A percentile compares a stretch with the other conserved stretches of the same genome.
phyloP scores from a whole-genome alignment of 2,329 filamentous ascomycete species.

The Hymenoscyphus scutula region DNA sequence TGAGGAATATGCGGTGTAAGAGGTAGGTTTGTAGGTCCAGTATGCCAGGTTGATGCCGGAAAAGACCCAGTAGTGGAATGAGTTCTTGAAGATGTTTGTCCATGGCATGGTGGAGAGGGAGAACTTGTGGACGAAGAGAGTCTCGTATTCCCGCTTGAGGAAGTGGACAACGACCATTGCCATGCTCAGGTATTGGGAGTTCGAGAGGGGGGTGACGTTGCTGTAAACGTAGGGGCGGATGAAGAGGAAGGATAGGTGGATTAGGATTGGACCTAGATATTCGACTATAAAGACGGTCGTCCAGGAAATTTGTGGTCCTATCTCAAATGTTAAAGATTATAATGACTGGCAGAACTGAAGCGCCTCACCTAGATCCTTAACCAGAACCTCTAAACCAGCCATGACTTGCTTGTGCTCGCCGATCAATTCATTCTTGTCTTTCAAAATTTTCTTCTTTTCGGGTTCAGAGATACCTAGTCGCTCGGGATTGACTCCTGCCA shows the following conservation, averaged over 20 bases:
- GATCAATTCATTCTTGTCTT: slow-evolving; percentile 57
- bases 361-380: slow-evolving; percentile 84
- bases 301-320: slow-evolving; percentile 88
- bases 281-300: slow-evolving; percentile 92
- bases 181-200: slow-evolving; percentile 72
- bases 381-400: slow-evolving; percentile 61
- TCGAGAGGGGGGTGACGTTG: slow-evolving; percentile 52
- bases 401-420: slow-evolving; percentile 48
- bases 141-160: slow-evolving; percentile 92
- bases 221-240: slow-evolving; percentile 71
- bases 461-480: slow-evolving; percentile 62
- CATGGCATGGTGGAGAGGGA: slow-evolving; percentile 91
- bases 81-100: slow-evolving; percentile 91
- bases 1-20: slow-evolving; percentile 54
- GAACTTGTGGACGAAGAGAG: slow-evolving; percentile 92
- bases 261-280: slow-evolving; percentile 86
- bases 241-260: slow-evolving; percentile 71
- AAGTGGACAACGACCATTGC: slow-evolving; percentile 79
- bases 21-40: slow-evolving; percentile 78
- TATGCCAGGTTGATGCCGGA: slow-evolving; percentile 78
- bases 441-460: slow-evolving; percentile 59
- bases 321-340: slow-evolving; percentile 24
- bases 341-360: background rate
- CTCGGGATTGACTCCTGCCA: slow-evolving; percentile 55
- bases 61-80: slow-evolving; percentile 86